Percentiles rank a stretch among this genome's conserved stretches.
Evolutionary conservation across 208 protist species (phyloP).

Genomic region (Leishmania aethiopica): DNA sequence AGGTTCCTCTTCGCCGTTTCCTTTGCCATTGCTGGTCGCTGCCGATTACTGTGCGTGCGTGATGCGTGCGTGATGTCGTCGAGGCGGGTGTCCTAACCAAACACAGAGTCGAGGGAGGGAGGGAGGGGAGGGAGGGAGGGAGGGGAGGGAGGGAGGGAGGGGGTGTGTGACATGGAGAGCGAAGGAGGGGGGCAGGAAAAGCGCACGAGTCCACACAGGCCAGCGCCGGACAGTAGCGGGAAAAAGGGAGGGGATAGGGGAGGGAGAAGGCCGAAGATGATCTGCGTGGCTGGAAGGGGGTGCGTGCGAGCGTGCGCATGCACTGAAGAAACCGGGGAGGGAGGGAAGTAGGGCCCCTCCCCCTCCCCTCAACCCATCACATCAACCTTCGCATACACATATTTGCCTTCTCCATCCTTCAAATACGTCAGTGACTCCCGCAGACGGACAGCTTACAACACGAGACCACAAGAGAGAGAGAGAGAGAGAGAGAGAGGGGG

Average conservation of each 20-base stretch:
- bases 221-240: neutral
- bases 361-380: neutral
- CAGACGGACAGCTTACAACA: neutral
- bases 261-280: too few species aligned
- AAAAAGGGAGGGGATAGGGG: neutral
- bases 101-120: neutral
- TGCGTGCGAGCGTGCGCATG: too few species aligned
- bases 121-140: neutral
- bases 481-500: neutral
- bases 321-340: neutral
- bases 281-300: too few species aligned
- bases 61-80: neutral
- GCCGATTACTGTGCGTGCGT: neutral
- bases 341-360: neutral
- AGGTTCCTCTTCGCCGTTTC: constrained; percentile 88
- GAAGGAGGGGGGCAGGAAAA: constrained; percentile 8
- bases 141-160: neutral
- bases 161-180: neutral
- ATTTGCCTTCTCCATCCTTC: neutral
- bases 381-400: neutral
- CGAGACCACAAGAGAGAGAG: neutral
- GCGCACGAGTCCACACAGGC: neutral
- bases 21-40: constrained; percentile 66
- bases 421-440: neutral
- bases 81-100: neutral